Conservation (phyloP, 192 early-diverging fungal genomes). For the Coemansia sp. region DNA sequence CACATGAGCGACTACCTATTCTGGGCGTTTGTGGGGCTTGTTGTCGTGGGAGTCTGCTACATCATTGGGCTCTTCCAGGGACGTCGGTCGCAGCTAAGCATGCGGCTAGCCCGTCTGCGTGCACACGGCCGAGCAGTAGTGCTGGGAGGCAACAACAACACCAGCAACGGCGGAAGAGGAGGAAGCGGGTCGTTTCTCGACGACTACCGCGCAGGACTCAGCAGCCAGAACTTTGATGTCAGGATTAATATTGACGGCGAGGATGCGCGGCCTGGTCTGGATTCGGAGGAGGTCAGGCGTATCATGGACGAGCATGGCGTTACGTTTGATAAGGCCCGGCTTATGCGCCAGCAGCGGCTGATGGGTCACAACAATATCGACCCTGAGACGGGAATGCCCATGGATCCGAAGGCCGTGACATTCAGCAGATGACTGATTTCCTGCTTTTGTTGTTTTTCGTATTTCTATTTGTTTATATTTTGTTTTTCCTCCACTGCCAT, state of each 20-base stretch:
- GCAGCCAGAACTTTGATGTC: constrained; percentile 53
- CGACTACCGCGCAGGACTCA: constrained; percentile 46
- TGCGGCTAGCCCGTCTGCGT: constrained; percentile 31
- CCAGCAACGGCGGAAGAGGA: background rate
- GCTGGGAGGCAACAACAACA: constrained; percentile 2
- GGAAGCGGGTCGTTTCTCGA: constrained; percentile 17
- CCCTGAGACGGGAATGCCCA: constrained; percentile 46
- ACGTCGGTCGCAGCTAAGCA: constrained; percentile 30
- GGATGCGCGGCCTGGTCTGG: constrained; percentile 46
- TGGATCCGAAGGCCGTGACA: constrained; percentile 53
- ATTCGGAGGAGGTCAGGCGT: constrained; percentile 43
- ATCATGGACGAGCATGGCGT: constrained; percentile 48
- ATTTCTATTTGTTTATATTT: background rate
- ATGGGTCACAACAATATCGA: constrained; percentile 50
- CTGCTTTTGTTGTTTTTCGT: background rate
- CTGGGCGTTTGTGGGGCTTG: constrained; percentile 34
- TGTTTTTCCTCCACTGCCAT: background rate
- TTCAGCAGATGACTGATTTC: constrained; percentile 16
- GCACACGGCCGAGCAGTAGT: constrained; percentile 13
- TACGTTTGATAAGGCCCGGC: constrained; percentile 54
- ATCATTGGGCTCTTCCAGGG: constrained; percentile 37
- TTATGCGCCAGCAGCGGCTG: constrained; percentile 47
- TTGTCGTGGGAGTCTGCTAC: constrained; percentile 44
- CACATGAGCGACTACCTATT: constrained; percentile 33
- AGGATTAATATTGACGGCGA: constrained; percentile 41